phyloP scores from a whole-genome alignment of 2,329 filamentous ascomycete species.

The Boeremia exigua region DNA sequence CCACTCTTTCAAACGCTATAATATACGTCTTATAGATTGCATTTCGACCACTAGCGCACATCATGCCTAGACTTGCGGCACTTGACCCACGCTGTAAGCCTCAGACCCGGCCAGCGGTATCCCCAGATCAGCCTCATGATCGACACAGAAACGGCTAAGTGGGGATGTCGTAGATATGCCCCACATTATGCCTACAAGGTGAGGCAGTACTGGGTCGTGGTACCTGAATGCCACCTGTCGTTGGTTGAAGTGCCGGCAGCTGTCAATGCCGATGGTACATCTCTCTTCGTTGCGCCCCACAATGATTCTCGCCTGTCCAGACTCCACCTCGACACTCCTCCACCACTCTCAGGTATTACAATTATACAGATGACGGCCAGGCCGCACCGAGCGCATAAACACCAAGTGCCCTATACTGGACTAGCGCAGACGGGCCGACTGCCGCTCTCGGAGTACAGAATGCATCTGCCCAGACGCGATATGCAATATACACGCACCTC shows the following conservation, averaged over 20 bases:
- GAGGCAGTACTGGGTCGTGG: not conserved
- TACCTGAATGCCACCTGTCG: not conserved
- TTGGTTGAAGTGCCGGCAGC: constrained; percentile 1
- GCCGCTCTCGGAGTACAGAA: not conserved
- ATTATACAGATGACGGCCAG: not conserved
- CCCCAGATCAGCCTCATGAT: constrained; percentile 13
- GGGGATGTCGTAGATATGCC: not conserved
- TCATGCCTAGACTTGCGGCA: not conserved
- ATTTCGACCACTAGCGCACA: not conserved
- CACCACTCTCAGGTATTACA: not conserved
- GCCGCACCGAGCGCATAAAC: constrained; percentile 8
- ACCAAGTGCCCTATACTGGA: not conserved
- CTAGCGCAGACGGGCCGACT: constrained; percentile 1
- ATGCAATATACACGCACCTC: no score
- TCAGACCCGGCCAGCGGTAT: constrained; percentile 8
- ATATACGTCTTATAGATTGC: not conserved
- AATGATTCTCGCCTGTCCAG: constrained; percentile 4
- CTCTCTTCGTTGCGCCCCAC: not conserved
- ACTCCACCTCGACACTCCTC: not conserved
- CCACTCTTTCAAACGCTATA: constrained; percentile 8
- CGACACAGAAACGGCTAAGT: constrained; percentile 14
- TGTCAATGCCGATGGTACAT: constrained; percentile 5
- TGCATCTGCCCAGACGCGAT: no score
- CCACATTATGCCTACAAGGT: constrained; percentile 13
- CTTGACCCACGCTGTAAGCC: not conserved